Evolutionary conservation across 2,329 filamentous ascomycete species (phyloP).

Genomic region (Botrytis squamosa): DNA sequence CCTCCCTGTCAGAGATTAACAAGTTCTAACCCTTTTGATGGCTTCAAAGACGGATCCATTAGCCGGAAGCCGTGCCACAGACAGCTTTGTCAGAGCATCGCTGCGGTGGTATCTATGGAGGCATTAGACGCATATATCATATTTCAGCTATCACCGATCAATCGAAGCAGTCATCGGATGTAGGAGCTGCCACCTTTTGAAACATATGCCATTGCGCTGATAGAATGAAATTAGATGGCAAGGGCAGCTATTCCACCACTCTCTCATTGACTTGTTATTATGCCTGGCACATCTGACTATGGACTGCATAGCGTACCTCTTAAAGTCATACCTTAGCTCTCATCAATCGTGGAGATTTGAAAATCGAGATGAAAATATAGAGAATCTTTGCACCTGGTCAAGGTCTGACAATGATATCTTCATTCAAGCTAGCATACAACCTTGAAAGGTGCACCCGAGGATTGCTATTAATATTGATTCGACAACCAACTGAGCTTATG

Average conservation of each 20-base stretch:
- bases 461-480: not conserved
- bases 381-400: not conserved
- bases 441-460: rapidly evolving
- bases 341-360: not conserved
- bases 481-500: not conserved
- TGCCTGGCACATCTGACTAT: not conserved
- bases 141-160: not conserved
- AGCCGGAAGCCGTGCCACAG: not conserved
- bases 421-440: not conserved
- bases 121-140: not conserved
- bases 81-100: no score
- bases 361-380: not conserved
- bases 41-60: not conserved
- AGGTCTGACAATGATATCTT: no score
- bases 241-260: not conserved
- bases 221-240: not conserved
- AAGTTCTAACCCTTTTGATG: not conserved
- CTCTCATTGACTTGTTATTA: not conserved
- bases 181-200: not conserved
- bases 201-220: not conserved
- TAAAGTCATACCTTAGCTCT: not conserved
- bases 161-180: no score
- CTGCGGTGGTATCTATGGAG: not conserved
- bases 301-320: not conserved
- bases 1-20: not conserved